Evolutionary conservation across 1,139 yeast species (phyloP), one percentile per base, ranked within the genome.

Genomic region (Wickerhamomyces sp.): DNA sequence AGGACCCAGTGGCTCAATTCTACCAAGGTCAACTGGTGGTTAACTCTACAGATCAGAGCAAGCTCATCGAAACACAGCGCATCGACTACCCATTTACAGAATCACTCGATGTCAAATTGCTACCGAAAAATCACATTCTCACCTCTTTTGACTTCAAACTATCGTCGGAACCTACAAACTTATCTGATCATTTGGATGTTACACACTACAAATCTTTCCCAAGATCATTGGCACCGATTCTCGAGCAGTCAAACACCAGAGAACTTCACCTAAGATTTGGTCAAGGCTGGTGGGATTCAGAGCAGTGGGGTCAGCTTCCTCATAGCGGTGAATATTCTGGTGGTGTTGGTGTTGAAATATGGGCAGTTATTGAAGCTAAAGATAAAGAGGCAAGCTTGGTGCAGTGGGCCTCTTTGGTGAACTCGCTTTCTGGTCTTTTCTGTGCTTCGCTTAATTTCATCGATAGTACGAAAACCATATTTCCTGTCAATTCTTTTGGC

Each of bases 201-300:
- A 55, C 58, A n/a, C 85, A 84, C 51, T 87, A 83, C 57, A 74
- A 77, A 4, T 70, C 76, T 21, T 88, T 91, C 49, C 96, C 98
- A 0, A 72, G 86, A 41, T 68, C 89, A 0, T 62, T 93, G 14
- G 91, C 89, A 2, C 94, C 95, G 25, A 70, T 91, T 6, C 54
- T 93, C 17, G 78, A 75, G 29, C 62, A 71, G 12, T 72, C 95
- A 3, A 69, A 72, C 40, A 74, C 94, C 0, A 66, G 84, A 37
- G 91, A 86, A 47, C 64, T 93, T 33, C 95, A 86, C 56, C 62
- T 91, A 40, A 62, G 96, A 33, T 89, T 93, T 55, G 76, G 94
- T 2, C 95, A 87, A 55, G 99, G 98, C 1, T 84, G 91, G 81
- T 91, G 96, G 94, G 96, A 91, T 52, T 67, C 89, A 0, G 86